phyloP scores from a whole-genome alignment of 2,329 filamentous ascomycete genomes.

The Fusarium sp. region DNA sequence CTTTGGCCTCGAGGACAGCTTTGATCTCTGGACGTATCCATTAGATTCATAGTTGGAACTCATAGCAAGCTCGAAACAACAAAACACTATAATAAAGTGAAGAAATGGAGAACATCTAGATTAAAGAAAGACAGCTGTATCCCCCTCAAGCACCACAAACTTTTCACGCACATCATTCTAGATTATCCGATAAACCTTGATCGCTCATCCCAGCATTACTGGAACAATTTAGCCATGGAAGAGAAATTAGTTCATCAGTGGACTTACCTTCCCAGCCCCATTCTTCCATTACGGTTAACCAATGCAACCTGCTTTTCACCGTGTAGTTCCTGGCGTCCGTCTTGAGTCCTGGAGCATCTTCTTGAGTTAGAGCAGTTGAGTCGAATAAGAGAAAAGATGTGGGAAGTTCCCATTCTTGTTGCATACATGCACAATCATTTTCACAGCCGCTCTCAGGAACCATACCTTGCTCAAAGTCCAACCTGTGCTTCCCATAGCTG shows the following conservation, averaged over 20 bases:
- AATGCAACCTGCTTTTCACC: slow-evolving; percentile 22
- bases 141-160: not conserved
- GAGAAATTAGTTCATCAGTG: not conserved
- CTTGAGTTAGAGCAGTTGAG: not conserved
- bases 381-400: not conserved
- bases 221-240: not conserved
- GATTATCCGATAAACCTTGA: not conserved
- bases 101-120: not conserved
- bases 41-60: not conserved
- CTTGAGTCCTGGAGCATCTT: not conserved
- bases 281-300: slow-evolving; percentile 27
- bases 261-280: slow-evolving; percentile 34
- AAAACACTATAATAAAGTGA: not conserved
- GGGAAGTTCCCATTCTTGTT: not conserved
- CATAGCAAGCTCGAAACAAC: too few species aligned
- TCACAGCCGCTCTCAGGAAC: not conserved
- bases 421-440: not conserved
- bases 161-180: not conserved
- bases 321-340: not conserved
- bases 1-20: not conserved
- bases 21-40: not conserved
- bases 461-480: not conserved
- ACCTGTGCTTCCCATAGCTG: not conserved
- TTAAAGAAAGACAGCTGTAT: not conserved
- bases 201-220: not conserved